These are phyloP conservation scores for Arthrobotrys musiformis DNA, from an alignment of 2,329 filamentous ascomycete genomes.

Conservation along the genomic window DNA sequence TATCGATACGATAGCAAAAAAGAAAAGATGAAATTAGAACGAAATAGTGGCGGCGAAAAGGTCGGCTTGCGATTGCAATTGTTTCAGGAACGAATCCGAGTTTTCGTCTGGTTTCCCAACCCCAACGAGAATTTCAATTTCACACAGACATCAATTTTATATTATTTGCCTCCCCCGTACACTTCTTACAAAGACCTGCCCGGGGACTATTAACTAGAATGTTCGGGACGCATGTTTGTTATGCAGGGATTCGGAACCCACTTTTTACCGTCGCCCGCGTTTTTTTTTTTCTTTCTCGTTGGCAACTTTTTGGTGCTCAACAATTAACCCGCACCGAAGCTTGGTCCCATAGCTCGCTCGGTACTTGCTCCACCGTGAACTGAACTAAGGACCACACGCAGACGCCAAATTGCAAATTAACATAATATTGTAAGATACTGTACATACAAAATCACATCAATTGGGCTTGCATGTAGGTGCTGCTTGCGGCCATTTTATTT, in stretches of 20 bases:
- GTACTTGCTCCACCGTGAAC: too few species aligned
- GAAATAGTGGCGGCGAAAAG: neutral
- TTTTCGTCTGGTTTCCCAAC: slow-evolving; percentile 9
- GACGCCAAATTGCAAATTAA: slow-evolving; percentile 18
- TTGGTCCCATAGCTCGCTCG: too few species aligned
- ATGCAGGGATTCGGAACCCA: slow-evolving; percentile 18
- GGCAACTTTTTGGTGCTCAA: slow-evolving; percentile 2
- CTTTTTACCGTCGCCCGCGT: slow-evolving; percentile 9
- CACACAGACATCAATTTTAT: neutral
- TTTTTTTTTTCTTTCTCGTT: slow-evolving; percentile 13
- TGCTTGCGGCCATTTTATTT: too few species aligned
- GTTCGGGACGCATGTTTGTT: neutral
- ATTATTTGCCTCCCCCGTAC: neutral
- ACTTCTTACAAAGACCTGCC: neutral
- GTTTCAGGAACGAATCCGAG: slow-evolving; percentile 1
- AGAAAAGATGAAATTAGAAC: neutral
- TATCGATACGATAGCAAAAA: slow-evolving; percentile 6
- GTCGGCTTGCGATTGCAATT: slow-evolving; percentile 4
- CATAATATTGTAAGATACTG: too few species aligned
- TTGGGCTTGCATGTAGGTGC: too few species aligned
- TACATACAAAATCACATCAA: too few species aligned
- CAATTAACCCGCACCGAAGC: slow-evolving; percentile 12
- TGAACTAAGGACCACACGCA: too few species aligned
- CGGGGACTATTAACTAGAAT: neutral
- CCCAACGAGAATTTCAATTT: slow-evolving; percentile 1